Evolutionary conservation across 225 moss, liverwort and hornwort genomes (phyloP).

Genomic region (Polytrichum commune): DNA sequence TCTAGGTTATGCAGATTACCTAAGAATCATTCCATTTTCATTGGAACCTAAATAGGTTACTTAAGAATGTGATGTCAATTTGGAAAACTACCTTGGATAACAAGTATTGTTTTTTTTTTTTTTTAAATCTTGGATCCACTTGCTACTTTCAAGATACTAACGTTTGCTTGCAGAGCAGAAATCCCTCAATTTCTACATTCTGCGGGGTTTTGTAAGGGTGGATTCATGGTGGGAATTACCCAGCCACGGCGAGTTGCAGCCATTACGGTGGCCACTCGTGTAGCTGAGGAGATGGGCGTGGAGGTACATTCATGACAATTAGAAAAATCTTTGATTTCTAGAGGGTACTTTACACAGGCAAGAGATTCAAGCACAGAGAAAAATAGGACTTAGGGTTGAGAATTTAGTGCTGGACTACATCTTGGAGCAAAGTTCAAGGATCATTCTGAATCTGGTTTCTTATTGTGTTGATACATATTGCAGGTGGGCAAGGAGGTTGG

Average conservation of each 20-base stretch:
- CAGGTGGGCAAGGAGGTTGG: conserved; percentile 89
- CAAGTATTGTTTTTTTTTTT: background rate
- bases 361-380: too few species aligned
- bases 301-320: conserved; percentile 22
- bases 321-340: background rate
- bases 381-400: too few species aligned
- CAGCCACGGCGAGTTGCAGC: conserved; percentile 98
- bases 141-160: background rate
- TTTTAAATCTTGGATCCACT: background rate
- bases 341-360: too few species aligned
- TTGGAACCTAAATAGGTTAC: too few species aligned
- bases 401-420: too few species aligned
- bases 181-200: conserved; percentile 77
- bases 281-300: conserved; percentile 89
- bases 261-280: conserved; percentile 90
- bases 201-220: conserved; percentile 78
- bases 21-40: too few species aligned
- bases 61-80: too few species aligned
- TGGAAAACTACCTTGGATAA: too few species aligned
- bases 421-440: too few species aligned
- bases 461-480: conserved; percentile 3
- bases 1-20: too few species aligned
- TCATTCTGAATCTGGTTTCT: background rate
- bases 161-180: conserved; percentile 31
- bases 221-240: conserved; percentile 76